A percentile compares a stretch with the other conserved stretches of the same genome.
Conservation (phyloP, 768 basidiomycete species). For the Russula griseocarnosa region DNA sequence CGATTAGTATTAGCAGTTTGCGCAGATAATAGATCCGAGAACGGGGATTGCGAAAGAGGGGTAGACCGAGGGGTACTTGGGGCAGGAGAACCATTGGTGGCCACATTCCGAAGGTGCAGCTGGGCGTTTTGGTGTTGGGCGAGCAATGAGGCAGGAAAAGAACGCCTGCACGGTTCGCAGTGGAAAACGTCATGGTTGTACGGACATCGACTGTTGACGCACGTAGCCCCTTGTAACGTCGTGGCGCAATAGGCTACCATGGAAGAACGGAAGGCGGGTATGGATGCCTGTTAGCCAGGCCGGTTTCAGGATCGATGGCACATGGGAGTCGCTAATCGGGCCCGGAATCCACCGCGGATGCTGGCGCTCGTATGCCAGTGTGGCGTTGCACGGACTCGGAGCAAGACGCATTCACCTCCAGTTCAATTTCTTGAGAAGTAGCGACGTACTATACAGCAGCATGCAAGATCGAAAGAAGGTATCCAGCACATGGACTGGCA, state of each 20-base stretch:
- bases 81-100: background rate
- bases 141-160: conserved; percentile 2
- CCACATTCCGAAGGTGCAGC: conserved; percentile 12
- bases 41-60: background rate
- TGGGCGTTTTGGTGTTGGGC: conserved; percentile 5
- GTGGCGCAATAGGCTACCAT: conserved; percentile 14
- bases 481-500: background rate
- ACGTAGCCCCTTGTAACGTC: conserved; percentile 23
- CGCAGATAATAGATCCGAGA: background rate
- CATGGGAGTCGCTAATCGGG: background rate
- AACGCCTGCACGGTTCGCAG: conserved; percentile 30
- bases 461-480: background rate
- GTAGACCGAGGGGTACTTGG: background rate
- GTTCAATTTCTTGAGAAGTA: background rate
- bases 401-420: too few relatives aligned
- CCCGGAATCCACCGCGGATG: background rate
- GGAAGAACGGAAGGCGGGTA: background rate
- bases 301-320: background rate
- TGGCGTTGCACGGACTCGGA: too few relatives aligned
- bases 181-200: conserved; percentile 28
- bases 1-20: background rate
- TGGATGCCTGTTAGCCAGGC: background rate
- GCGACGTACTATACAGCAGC: background rate
- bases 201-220: conserved; percentile 22
- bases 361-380: too few relatives aligned